phyloP scores from a whole-genome alignment of 768 basidiomycete genomes.

The Russula sp. region DNA sequence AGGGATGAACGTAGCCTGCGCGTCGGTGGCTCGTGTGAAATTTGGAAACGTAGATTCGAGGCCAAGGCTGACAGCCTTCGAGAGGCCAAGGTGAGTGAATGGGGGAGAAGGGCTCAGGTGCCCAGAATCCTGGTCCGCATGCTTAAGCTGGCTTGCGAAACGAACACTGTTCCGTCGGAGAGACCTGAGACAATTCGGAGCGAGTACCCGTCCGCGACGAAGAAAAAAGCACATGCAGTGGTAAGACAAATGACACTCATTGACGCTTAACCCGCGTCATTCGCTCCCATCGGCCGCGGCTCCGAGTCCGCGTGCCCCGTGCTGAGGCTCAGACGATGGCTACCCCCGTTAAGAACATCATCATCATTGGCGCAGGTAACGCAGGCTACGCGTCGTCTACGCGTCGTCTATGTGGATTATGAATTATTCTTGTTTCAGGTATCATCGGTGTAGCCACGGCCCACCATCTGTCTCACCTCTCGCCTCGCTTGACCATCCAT shows the following conservation, averaged over 20 bases:
- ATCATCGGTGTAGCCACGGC: constrained; percentile 44
- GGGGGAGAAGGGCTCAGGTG: constrained; percentile 16
- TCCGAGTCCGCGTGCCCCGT: no score
- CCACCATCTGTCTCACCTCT: constrained; percentile 34
- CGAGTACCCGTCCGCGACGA: background rate
- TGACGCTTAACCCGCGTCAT: background rate
- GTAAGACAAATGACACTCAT: background rate
- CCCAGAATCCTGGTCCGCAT: background rate
- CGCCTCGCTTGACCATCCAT: constrained; percentile 32
- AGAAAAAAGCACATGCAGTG: constrained; percentile 2
- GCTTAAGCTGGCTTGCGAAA: constrained; percentile 1
- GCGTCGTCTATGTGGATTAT: background rate
- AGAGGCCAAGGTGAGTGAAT: constrained; percentile 52
- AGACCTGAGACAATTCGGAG: background rate
- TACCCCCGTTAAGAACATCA: constrained; percentile 26
- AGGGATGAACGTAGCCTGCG: constrained; percentile 56
- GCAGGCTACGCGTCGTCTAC: background rate
- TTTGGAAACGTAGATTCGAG: constrained; percentile 57
- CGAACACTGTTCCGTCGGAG: background rate
- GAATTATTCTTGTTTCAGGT: constrained; percentile 21
- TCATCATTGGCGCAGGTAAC: constrained; percentile 39
- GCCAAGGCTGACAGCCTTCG: constrained; percentile 42
- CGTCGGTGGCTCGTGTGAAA: constrained; percentile 50
- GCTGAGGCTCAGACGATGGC: background rate
- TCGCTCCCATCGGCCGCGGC: no score